phyloP scores from a whole-genome alignment of 441 rosid species.

The Aleurites moluccanus region DNA sequence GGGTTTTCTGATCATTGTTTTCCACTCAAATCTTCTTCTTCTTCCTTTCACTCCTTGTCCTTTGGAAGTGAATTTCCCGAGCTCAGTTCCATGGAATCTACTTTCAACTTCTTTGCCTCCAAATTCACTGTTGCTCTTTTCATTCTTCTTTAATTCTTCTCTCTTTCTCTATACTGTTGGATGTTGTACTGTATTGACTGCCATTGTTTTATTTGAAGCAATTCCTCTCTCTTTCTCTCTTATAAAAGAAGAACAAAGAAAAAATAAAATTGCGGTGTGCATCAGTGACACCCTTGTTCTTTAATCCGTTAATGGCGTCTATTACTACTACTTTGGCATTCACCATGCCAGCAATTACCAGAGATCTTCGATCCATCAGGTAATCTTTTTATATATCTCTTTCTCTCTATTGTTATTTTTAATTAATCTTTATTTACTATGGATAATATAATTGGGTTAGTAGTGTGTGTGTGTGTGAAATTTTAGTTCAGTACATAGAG shows the following conservation, averaged over 20 bases:
- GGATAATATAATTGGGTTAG: neutral
- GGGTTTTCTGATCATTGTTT: slow-evolving; percentile 11
- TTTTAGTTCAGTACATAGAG: slow-evolving; percentile 20
- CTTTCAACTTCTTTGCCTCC: slow-evolving; percentile 4
- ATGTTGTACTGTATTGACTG: neutral
- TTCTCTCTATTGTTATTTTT: neutral
- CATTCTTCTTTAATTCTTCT: slow-evolving; percentile 7
- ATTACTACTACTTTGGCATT: neutral
- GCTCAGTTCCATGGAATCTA: slow-evolving; percentile 30
- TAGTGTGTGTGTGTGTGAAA: neutral
- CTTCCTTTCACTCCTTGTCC: slow-evolving; percentile 17
- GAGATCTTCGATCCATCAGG: slow-evolving; percentile 39
- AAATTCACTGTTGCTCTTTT: slow-evolving; percentile 12
- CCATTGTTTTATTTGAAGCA: slow-evolving; percentile 24
- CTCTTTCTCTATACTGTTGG: neutral
- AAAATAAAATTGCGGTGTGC: slow-evolving; percentile 12
- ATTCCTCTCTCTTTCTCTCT: slow-evolving; percentile 10
- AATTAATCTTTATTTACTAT: neutral
- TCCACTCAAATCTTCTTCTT: neutral
- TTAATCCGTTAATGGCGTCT: slow-evolving; percentile 21
- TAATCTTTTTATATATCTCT: slow-evolving; percentile 23
- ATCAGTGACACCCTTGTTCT: slow-evolving; percentile 9
- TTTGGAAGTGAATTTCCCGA: slow-evolving; percentile 43
- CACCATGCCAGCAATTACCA: slow-evolving; percentile 28
- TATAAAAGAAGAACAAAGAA: neutral